Evolutionary conservation across 139 green algal genomes (phyloP).

Genomic region (Ettlia oleoabundans): DNA sequence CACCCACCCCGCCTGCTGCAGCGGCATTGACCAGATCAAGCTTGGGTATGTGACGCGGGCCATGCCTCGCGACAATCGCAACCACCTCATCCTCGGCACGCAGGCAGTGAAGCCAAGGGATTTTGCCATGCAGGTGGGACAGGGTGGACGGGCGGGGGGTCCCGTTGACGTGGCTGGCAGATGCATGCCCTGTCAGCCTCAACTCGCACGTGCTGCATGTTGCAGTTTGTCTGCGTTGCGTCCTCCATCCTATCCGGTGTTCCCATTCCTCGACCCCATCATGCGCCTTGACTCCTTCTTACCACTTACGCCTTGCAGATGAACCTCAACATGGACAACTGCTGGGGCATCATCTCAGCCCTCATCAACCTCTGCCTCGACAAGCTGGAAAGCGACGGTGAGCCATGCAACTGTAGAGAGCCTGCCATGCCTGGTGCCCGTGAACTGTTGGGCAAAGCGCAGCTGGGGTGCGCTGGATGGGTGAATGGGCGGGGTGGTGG

Average conservation of each 20-base stretch:
- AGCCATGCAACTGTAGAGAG: background rate
- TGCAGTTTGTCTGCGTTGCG: no score
- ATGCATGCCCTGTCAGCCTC: no score
- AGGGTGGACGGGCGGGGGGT: no score
- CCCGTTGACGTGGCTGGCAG: no score
- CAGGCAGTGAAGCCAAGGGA: slow-evolving; percentile 71
- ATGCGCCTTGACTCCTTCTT: slow-evolving; percentile 59
- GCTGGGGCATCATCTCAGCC: slow-evolving; percentile 94
- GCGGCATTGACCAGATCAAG: slow-evolving; percentile 93
- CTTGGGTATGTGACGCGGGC: slow-evolving; percentile 82
- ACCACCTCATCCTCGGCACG: slow-evolving; percentile 93
- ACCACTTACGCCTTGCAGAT: slow-evolving; percentile 90
- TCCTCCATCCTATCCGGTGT: no score
- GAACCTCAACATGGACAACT: slow-evolving; percentile 94
- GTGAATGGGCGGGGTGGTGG: slow-evolving; percentile 7
- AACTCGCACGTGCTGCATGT: no score
- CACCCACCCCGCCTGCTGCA: background rate
- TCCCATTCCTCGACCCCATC: no score
- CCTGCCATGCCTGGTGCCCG: no score
- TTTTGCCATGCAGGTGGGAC: slow-evolving; percentile 91
- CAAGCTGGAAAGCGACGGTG: slow-evolving; percentile 71
- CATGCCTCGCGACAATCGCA: slow-evolving; percentile 73
- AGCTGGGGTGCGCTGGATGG: background rate
- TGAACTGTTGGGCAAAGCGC: no score
- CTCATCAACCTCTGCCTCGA: slow-evolving; percentile 87